A percentile compares a stretch with the other conserved stretches of the same genome.
Conservation (phyloP, 2,329 filamentous ascomycete species). For the Chaetomium sp. region DNA sequence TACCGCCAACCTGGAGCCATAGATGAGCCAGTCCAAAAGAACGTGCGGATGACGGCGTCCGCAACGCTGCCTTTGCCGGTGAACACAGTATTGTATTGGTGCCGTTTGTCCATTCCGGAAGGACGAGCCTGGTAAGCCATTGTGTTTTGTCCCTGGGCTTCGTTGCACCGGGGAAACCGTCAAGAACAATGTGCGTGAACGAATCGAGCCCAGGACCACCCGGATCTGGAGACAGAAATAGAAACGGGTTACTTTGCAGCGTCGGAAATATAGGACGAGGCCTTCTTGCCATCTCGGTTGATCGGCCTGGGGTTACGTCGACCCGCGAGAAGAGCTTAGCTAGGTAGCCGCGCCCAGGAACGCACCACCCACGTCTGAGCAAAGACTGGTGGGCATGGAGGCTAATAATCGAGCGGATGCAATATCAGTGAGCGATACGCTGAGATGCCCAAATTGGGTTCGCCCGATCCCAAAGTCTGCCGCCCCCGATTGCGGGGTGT, state of each 20-base stretch:
- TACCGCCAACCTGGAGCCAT: background rate
- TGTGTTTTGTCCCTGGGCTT: background rate
- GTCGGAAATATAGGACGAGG: constrained; percentile 13
- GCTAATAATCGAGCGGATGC: constrained; percentile 5
- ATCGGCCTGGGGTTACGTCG: constrained; percentile 24
- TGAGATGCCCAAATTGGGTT: background rate
- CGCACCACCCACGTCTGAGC: background rate
- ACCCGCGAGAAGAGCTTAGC: constrained; percentile 10
- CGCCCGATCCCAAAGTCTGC: background rate
- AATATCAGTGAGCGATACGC: constrained; percentile 7
- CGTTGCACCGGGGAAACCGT: background rate
- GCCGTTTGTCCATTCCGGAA: background rate
- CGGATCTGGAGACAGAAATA: constrained; percentile 15
- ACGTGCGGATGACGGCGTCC: constrained; percentile 20
- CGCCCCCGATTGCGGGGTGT: constrained; percentile 24
- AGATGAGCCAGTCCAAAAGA: background rate
- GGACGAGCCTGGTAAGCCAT: background rate
- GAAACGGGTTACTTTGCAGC: constrained; percentile 16
- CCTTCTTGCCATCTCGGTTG: constrained; percentile 24
- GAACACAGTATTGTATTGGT: background rate
- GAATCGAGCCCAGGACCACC: background rate
- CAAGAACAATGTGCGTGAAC: background rate
- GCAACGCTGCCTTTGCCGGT: background rate
- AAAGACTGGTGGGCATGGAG: background rate
- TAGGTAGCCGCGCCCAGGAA: constrained; percentile 3